These are phyloP conservation scores for Wickerhamiella pararugosa DNA, from an alignment of 1,139 yeast genomes.

Conservation along the genomic window DNA sequence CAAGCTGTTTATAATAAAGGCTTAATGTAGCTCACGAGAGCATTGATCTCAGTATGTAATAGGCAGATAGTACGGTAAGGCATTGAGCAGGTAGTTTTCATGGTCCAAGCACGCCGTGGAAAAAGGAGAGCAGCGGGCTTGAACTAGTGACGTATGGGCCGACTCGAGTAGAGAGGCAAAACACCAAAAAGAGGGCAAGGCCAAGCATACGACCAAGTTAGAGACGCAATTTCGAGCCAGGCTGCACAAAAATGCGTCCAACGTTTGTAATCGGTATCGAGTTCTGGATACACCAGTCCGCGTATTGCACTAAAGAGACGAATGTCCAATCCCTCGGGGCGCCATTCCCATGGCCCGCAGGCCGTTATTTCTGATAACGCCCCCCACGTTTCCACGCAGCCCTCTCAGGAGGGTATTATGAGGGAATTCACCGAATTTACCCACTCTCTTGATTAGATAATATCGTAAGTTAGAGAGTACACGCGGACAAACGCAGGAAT, in stretches of 20 bases:
- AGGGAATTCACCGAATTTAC: constrained; percentile 19
- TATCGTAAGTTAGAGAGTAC: constrained; percentile 15
- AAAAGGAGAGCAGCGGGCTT: too few species aligned
- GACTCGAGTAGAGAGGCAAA: too few species aligned
- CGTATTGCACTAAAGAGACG: constrained; percentile 19
- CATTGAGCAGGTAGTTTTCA: too few species aligned
- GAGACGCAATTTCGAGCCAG: too few species aligned
- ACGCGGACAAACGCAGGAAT: constrained; percentile 16
- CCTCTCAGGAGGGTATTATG: constrained; percentile 16
- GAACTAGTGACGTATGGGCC: too few species aligned
- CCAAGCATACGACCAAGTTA: too few species aligned
- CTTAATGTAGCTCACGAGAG: too few species aligned
- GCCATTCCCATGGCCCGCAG: constrained; percentile 17
- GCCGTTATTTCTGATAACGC: constrained; percentile 19
- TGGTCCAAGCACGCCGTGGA: too few species aligned
- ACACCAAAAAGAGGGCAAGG: too few species aligned
- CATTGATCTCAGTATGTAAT: too few species aligned
- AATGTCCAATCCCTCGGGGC: constrained; percentile 16
- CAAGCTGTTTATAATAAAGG: too few species aligned
- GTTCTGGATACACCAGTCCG: constrained; percentile 15
- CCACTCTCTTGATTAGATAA: constrained; percentile 16
- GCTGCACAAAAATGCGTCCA: constrained; percentile 9
- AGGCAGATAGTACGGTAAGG: too few species aligned
- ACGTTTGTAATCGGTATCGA: constrained; percentile 19
- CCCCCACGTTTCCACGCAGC: constrained; percentile 18